A percentile compares a stretch with the other conserved stretches of the same genome.
Conservation (phyloP, 2,329 filamentous ascomycete genomes). For the Neofusicoccum cordaticola region DNA sequence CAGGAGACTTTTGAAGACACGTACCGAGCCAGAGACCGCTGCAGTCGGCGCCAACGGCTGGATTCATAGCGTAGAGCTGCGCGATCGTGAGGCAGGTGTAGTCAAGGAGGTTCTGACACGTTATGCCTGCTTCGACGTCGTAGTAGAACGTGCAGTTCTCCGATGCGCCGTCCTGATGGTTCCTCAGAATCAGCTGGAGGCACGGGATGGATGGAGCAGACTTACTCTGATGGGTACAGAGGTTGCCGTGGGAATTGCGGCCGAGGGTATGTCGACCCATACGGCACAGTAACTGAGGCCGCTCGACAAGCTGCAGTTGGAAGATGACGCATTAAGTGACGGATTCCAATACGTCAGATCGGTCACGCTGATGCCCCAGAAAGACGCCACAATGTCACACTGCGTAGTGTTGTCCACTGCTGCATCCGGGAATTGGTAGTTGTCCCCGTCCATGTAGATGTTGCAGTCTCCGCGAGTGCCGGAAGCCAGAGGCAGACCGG, state of each 20-base stretch:
- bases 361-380: not conserved
- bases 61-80: slow-evolving; percentile 6
- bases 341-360: not conserved
- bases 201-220: too few species aligned
- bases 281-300: not conserved
- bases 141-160: not conserved
- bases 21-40: not conserved
- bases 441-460: not conserved
- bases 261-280: not conserved
- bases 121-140: not conserved
- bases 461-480: slow-evolving; percentile 6
- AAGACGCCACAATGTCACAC: not conserved
- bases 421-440: not conserved
- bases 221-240: too few species aligned
- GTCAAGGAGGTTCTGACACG: slow-evolving; percentile 1
- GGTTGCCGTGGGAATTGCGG: too few species aligned
- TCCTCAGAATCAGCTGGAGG: too few species aligned
- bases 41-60: not conserved
- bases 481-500: not conserved
- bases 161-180: not conserved
- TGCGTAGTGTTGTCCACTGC: not conserved
- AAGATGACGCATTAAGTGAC: not conserved
- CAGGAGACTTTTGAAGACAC: not conserved
- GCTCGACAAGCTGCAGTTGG: not conserved
- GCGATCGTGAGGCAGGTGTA: not conserved